phyloP scores from a whole-genome alignment of 2,329 filamentous ascomycete genomes.

The Raffaelea ambrosiae region DNA sequence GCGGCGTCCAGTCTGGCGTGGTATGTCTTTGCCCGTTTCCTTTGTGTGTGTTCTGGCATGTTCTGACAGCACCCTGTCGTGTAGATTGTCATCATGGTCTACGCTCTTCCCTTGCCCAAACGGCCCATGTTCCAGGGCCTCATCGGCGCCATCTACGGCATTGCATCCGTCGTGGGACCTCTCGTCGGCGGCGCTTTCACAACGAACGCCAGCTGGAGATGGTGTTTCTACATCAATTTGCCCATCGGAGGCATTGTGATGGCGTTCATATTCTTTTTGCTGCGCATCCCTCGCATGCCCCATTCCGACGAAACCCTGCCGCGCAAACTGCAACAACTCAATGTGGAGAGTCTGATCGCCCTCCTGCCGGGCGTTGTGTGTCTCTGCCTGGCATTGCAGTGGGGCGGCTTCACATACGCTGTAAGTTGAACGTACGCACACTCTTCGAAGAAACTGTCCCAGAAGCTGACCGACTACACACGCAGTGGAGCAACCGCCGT shows the following conservation, averaged over 20 bases:
- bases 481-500: conserved; percentile 26
- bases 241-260: conserved; percentile 24
- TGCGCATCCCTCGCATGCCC: conserved; percentile 16
- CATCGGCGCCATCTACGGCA: conserved; percentile 25
- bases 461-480: no score
- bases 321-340: conserved; percentile 21
- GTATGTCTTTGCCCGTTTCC: no score
- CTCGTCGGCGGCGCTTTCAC: conserved; percentile 30
- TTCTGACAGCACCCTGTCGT: no score
- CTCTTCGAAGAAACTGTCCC: no score
- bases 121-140: conserved; percentile 26
- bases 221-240: conserved; percentile 32
- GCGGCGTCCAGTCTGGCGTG: conserved; percentile 28
- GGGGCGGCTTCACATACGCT: conserved; percentile 21
- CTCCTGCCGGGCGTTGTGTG: conserved; percentile 22
- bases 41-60: no score
- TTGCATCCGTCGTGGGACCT: conserved; percentile 26
- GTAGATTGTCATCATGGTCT: conserved; percentile 24
- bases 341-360: conserved; percentile 17
- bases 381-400: conserved; percentile 24
- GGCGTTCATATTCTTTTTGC: conserved; percentile 19
- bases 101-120: conserved; percentile 23
- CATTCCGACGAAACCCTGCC: conserved; percentile 7
- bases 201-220: conserved; percentile 26
- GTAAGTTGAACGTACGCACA: no score